Evolutionary conservation across 768 basidiomycete genomes (phyloP).

Genomic region (Crassisporium funariophilum): DNA sequence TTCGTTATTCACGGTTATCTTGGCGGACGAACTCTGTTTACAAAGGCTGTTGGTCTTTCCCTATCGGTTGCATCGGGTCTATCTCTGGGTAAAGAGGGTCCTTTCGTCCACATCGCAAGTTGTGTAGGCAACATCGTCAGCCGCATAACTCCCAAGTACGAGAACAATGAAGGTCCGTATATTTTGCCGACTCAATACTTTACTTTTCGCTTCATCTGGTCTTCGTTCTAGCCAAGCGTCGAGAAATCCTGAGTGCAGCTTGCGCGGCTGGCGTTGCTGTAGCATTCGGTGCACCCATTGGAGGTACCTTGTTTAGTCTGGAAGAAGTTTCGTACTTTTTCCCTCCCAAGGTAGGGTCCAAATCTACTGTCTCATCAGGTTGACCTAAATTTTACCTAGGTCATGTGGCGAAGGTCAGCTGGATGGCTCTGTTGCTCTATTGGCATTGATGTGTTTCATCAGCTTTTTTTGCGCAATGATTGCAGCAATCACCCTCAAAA

Average conservation of each 20-base stretch:
- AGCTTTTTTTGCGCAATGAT: conserved; percentile 99
- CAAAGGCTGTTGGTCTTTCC: conserved; percentile 86
- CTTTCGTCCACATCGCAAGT: conserved; percentile 89
- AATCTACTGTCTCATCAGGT: neutral
- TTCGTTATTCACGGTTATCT: conserved; percentile 98
- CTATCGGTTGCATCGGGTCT: conserved; percentile 92
- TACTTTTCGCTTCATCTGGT: neutral
- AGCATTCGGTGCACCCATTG: conserved; percentile 96
- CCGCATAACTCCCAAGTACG: conserved; percentile 84
- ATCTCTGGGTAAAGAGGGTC: conserved; percentile 71
- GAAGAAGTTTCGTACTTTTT: conserved; percentile 98
- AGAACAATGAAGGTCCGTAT: conserved; percentile 84
- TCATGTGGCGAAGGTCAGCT: conserved; percentile 90
- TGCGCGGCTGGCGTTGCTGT: conserved; percentile 98
- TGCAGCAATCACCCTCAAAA: conserved; percentile 90
- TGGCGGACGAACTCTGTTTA: conserved; percentile 85
- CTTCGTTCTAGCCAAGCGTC: conserved; percentile 68
- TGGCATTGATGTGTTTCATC: conserved; percentile 14
- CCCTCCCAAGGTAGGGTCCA: conserved; percentile 73
- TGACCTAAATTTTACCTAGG: conserved; percentile 37
- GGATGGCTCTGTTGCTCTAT: conserved; percentile 22
- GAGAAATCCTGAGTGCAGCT: conserved; percentile 94
- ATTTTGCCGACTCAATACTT: conserved; percentile 1
- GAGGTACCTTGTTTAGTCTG: conserved; percentile 87
- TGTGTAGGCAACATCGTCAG: conserved; percentile 94